Evolutionary conservation across 345 rosid species (phyloP).

Genomic region (Iberis pinnata): DNA sequence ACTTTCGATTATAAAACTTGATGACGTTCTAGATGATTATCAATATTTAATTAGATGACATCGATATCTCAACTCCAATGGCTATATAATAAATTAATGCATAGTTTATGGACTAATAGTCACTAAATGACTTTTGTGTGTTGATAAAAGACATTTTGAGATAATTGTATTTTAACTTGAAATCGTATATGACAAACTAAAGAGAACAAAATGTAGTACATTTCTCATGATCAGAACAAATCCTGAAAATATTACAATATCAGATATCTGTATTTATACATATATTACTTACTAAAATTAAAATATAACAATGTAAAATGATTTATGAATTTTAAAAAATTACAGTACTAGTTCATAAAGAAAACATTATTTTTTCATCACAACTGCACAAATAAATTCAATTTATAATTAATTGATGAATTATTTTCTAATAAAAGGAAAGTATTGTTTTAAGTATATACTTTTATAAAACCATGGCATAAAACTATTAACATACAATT

Average conservation of each 20-base stretch:
- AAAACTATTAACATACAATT: no score
- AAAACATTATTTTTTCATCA: no score
- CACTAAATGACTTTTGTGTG: conserved; percentile 23
- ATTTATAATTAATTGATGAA: no score
- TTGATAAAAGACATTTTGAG: conserved; percentile 5
- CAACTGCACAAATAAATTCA: no score
- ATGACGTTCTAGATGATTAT: conserved; percentile 14
- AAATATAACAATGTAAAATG: no score
- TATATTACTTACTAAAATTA: no score
- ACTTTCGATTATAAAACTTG: not conserved
- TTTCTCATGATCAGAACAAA: not conserved
- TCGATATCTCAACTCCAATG: conserved; percentile 24
- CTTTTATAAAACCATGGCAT: no score
- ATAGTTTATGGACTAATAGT: not conserved
- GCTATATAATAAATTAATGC: not conserved
- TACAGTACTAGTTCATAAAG: no score
- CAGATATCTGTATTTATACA: no score
- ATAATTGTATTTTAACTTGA: conserved; percentile 4
- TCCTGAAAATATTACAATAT: conserved; percentile 24
- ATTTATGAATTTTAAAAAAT: no score
- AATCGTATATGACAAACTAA: not conserved
- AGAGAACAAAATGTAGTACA: not conserved
- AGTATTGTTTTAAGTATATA: no score
- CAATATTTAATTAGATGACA: conserved; percentile 25
- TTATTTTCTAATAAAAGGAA: no score